These are phyloP conservation scores for Boletus vinaceobasis DNA, from an alignment of 768 basidiomycete genomes.

Conservation along the genomic window DNA sequence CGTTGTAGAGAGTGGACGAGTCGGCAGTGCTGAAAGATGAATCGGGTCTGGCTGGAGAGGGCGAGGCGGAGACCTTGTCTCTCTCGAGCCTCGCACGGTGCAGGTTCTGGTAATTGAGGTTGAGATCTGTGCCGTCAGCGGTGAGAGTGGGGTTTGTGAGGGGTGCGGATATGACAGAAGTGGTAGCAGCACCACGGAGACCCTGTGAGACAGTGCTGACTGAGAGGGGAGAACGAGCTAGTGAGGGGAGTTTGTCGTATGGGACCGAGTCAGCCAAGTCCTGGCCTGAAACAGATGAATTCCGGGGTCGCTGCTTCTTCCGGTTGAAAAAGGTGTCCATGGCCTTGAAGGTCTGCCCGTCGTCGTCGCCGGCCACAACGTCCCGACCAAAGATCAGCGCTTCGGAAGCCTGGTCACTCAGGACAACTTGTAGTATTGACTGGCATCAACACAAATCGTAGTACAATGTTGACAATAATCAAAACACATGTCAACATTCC, in stretches of 20 bases:
- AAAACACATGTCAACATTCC: conserved; percentile 26
- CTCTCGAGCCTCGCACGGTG: conserved; percentile 51
- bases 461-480: conserved; percentile 3
- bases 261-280: conserved; percentile 71
- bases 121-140: conserved; percentile 66
- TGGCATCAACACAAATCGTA: conserved; percentile 1
- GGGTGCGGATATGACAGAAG: conserved; percentile 65
- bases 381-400: conserved; percentile 1
- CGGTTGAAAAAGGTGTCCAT: conserved; percentile 72
- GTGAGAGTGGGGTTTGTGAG: conserved; percentile 82
- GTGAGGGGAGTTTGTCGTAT: conserved; percentile 58
- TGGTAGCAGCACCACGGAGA: conserved; percentile 37
- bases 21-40: conserved; percentile 57
- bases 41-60: conserved; percentile 36
- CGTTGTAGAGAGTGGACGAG: conserved; percentile 58
- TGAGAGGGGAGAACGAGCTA: conserved; percentile 58
- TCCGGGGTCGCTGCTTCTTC: conserved; percentile 56
- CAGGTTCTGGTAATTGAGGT: conserved; percentile 55
- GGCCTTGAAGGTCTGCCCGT: conserved; percentile 7
- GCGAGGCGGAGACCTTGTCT: conserved; percentile 40
- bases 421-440: background rate
- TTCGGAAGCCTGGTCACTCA: background rate
- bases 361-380: conserved; percentile 13
- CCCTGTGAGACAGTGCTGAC: conserved; percentile 55
- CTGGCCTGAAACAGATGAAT: conserved; percentile 56